Evolutionary conservation across 2,329 filamentous ascomycete species (phyloP), one percentile per base, ranked within the genome.

Genomic region (Tolypocladium album): DNA sequence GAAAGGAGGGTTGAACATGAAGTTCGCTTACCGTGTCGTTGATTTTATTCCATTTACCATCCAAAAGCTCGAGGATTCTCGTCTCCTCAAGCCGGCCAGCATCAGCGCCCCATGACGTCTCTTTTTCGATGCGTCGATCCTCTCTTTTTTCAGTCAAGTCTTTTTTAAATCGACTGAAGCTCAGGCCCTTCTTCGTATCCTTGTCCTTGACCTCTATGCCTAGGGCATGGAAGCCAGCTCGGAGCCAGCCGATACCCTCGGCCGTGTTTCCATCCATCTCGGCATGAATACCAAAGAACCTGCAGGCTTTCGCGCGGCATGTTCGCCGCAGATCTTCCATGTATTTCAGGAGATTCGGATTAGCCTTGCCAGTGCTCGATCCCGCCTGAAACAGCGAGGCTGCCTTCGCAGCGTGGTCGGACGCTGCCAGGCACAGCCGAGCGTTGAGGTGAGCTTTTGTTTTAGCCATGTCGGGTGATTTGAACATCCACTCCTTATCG

Each of bases 401-500:
- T 12, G 91, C 90, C 70, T 88, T 87, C 34, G 87, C 84, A 1
- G 92, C 92, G 72, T 97, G 92, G 66, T 97, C 92, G 0, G 89
- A 87, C 0, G 92, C 90, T 0, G 92, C 90, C 13, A 97, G 81
- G 70, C 92, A 97, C 9, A 97, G 78, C 1, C 93, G 82, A 1
- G 92, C 92, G 69, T 95, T 95, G 1, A 99, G 79, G 68, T 95
- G 87, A 11, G 91, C 91, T 55, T 93, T 86, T 22, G 96, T 92
- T 70, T 93, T 92, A 38, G 92, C 89, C 56, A 97, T 90, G 57
- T 91, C 86, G 0, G 93, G 91, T 0, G 91, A 84, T 67, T 89
- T 90, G 72, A 94, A 95, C 92, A 97, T 97, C 93, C 93, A 99
- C 65, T 97, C 93, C 62, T 84, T 91, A 72, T 92, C 91, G 65